Evolutionary conservation across 768 basidiomycete species (phyloP).

Genomic region (Collybia sordida): DNA sequence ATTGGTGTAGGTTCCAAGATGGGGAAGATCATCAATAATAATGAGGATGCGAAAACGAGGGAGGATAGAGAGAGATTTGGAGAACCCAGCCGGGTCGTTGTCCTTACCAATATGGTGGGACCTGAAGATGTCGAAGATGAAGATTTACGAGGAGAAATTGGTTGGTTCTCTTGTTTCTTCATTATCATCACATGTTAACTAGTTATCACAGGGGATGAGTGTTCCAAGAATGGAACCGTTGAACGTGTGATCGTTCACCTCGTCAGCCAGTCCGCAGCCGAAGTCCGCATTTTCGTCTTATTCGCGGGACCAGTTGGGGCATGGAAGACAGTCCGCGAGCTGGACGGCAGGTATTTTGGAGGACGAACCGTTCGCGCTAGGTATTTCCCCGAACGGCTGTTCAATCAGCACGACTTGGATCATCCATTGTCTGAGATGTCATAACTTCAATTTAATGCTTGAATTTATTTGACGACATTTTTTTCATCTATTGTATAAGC

Average conservation of each 20-base stretch:
- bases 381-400: constrained; percentile 71
- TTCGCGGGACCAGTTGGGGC: constrained; percentile 92
- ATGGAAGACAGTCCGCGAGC: constrained; percentile 92
- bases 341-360: constrained; percentile 92
- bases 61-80: constrained; percentile 85
- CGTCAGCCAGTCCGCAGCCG: constrained; percentile 69
- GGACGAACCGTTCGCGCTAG: constrained; percentile 80
- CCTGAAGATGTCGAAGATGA: constrained; percentile 83
- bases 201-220: constrained; percentile 74
- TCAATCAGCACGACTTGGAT: constrained; percentile 52
- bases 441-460: not conserved
- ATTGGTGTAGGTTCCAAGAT: constrained; percentile 60
- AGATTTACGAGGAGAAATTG: constrained; percentile 86
- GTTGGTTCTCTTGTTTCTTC: constrained; percentile 35
- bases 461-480: not conserved
- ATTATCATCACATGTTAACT: not conserved
- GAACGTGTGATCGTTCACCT: constrained; percentile 86
- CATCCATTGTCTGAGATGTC: constrained; percentile 28
- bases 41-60: constrained; percentile 75
- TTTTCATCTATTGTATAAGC: not conserved
- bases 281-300: constrained; percentile 90
- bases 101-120: constrained; percentile 88
- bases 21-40: constrained; percentile 89
- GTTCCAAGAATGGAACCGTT: constrained; percentile 87
- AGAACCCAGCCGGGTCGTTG: constrained; percentile 85